Base-by-base conservation (phyloP, 306 rosid genomes). In the Vigna nakashimae region DNA sequence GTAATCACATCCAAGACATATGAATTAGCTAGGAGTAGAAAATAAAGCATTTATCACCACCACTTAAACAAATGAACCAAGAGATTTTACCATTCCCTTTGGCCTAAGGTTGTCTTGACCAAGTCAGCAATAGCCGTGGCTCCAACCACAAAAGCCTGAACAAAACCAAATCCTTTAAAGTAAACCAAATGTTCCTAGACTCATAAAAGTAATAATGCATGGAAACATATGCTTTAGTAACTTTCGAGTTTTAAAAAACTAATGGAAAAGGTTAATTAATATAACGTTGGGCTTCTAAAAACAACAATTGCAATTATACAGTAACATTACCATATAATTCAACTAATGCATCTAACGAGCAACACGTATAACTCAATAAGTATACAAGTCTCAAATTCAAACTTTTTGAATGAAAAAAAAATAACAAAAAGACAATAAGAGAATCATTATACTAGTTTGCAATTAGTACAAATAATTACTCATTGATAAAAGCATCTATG, bases 61-160 rank as follows among this genome's bases (percentile, higher is more conserved):
- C 49, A 67, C 42, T 69, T 42, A 10, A 0, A 5, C 38, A 22
- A 66, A 60, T 55, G 3, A 50, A 28, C 34, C 14, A 32, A 62
- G 24, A 53, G 51, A 74, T 69, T 48, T 73, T 84, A 96, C 99
- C 98, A 96, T 96, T 60, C 98, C 98, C 81, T 96, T 96, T 4
- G 99, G 97, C 64, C 98, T 66, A 92, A 76, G 57, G 98, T 96
- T 46, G 99, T 96, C 87, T 96, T 96, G 40, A 96, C 99, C 88
- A 96, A 83, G 80, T 92, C 99, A 49, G 97, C 98, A 74, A 96
- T 90, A 56, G 98, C 97, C 88, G 89, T 92, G 66, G 92, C 98
- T 42, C 99, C 99, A 71, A 96, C 64, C 82, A 96, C 92, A 24
- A 97, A 96, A 45, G 98, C 98, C 98, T 96, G 60, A n/a, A 30